A percentile compares a stretch with the other conserved stretches of the same genome.
Conservation (phyloP, 2,329 filamentous ascomycete genomes). For the Simplicillium sp. region DNA sequence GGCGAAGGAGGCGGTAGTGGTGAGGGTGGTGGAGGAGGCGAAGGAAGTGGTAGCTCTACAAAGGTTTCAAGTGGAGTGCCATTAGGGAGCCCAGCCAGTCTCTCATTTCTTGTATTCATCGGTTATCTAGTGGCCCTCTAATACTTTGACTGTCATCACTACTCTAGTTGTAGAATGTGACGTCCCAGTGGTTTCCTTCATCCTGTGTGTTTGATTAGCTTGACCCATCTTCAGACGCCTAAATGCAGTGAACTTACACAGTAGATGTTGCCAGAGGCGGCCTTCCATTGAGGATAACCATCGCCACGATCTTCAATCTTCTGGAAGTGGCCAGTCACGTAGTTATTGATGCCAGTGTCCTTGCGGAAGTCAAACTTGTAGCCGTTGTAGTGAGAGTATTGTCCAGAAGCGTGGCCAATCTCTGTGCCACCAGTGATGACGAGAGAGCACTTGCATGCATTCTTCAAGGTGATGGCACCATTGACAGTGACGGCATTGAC, state of each 20-base stretch:
- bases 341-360: conserved; percentile 9
- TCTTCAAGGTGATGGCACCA: conserved; percentile 15
- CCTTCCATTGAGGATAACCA: conserved; percentile 13
- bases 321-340: conserved; percentile 12
- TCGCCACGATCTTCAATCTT: conserved; percentile 11
- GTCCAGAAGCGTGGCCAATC: conserved; percentile 12
- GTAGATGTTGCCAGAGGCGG: conserved; percentile 15
- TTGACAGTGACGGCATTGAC: too few relatives aligned
- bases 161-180: conserved; percentile 8
- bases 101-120: too few relatives aligned
- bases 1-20: too few relatives aligned
- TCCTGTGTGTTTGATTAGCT: conserved; percentile 4
- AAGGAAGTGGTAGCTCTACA: too few relatives aligned
- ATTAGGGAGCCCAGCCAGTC: too few relatives aligned
- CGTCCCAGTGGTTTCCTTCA: conserved; percentile 14
- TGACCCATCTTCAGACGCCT: too few relatives aligned
- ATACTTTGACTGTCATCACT: too few relatives aligned
- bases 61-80: too few relatives aligned
- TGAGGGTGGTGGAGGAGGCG: too few relatives aligned
- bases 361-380: conserved; percentile 16
- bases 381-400: conserved; percentile 12
- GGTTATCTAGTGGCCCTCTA: too few relatives aligned
- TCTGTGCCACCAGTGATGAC: conserved; percentile 15
- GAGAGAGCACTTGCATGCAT: conserved; percentile 12
- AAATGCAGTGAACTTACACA: conserved; percentile 11